Evolutionary conservation across 192 early-diverging fungal genomes (phyloP).

Genomic region (Coemansia asiatica): DNA sequence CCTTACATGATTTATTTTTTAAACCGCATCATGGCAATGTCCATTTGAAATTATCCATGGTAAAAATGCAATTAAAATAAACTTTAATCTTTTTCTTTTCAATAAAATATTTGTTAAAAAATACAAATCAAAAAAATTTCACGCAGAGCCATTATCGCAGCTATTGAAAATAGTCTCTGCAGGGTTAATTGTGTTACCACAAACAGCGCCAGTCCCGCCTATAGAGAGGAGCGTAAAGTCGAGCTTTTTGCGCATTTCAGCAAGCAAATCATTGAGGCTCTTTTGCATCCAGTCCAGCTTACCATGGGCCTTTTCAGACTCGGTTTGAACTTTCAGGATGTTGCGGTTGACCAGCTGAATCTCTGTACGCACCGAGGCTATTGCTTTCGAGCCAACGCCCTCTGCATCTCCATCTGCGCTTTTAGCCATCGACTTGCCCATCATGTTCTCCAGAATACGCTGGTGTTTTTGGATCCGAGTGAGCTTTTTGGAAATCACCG

Average conservation of each 20-base stretch:
- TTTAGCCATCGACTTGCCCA: background rate
- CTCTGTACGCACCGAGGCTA: background rate
- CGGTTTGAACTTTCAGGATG: background rate
- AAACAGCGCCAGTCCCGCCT: background rate
- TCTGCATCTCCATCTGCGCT: background rate
- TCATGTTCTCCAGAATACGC: background rate
- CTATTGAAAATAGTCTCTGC: background rate
- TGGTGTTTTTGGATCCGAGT: background rate
- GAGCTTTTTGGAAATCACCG: background rate
- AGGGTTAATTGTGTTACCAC: background rate
- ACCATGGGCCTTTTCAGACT: background rate
- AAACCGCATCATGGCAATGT: too few relatives aligned
- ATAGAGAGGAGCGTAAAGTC: background rate
- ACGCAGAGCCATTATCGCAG: background rate
- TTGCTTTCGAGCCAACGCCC: background rate
- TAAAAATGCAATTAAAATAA: too few relatives aligned
- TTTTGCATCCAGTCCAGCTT: background rate
- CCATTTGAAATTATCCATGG: too few relatives aligned
- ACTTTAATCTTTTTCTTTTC: too few relatives aligned
- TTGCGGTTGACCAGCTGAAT: background rate
- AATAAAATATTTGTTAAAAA: too few relatives aligned
- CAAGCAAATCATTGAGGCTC: background rate
- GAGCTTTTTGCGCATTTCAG: background rate
- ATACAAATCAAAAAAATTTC: background rate
- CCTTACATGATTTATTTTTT: too few relatives aligned